Conservation (phyloP, 1,284 basidiomycete genomes). For the Ceratobasidium sp. region DNA sequence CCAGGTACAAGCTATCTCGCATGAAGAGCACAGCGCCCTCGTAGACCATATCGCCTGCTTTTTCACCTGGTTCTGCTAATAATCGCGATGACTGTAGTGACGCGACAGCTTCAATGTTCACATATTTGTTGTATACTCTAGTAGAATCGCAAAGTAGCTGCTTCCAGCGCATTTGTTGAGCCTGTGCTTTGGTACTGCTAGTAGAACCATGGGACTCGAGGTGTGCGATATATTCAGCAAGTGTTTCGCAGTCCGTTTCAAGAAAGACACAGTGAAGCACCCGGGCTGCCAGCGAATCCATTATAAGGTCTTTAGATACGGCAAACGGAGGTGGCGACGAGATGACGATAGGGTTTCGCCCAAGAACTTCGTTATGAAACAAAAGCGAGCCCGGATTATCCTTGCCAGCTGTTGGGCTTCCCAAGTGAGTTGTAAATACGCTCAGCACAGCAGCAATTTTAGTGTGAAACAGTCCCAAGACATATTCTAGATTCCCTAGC, state of each 20-base stretch:
- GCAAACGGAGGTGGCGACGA: conserved; percentile 54
- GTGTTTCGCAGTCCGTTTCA: conserved; percentile 47
- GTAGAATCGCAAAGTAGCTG: background rate
- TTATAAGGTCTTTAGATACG: conserved; percentile 54
- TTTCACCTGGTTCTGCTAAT: conserved; percentile 15
- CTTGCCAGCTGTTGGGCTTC: conserved; percentile 50
- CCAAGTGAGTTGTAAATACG: conserved; percentile 53
- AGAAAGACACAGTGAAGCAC: conserved; percentile 55
- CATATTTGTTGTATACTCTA: background rate
- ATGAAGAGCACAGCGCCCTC: conserved; percentile 56
- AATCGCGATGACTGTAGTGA: conserved; percentile 1
- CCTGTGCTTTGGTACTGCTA: background rate
- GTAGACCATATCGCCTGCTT: conserved; percentile 54
- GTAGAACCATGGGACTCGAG: background rate
- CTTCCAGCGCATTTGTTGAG: conserved; percentile 45
- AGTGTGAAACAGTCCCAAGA: conserved; percentile 57
- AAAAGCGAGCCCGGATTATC: conserved; percentile 53
- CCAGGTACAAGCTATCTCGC: conserved; percentile 54
- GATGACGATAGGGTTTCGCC: conserved; percentile 53
- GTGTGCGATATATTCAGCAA: conserved; percentile 51
- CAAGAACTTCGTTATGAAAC: conserved; percentile 52
- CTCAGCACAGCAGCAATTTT: conserved; percentile 55
- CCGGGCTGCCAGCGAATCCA: conserved; percentile 55
- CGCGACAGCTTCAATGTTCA: background rate
- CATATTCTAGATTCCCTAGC: background rate